These are phyloP conservation scores for Dioscorea cayenensis DNA, from an alignment of 116 monocot genomes.

Conservation along the genomic window DNA sequence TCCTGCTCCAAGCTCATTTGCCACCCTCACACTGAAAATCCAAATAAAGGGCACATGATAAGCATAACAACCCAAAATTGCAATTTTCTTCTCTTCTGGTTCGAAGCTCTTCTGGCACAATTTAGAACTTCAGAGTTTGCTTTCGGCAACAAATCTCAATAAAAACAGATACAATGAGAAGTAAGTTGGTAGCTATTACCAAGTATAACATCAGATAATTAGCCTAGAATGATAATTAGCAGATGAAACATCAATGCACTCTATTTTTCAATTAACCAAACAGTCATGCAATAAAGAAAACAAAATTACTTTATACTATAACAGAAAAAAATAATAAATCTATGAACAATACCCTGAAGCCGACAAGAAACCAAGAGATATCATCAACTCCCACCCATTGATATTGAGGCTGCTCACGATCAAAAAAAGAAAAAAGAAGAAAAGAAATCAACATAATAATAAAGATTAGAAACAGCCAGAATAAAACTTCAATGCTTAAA, in stretches of 20 bases:
- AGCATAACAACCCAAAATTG: too few species aligned
- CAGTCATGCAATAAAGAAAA: neutral
- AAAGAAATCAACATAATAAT: neutral
- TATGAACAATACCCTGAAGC: constrained; percentile 44
- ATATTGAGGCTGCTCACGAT: constrained; percentile 45
- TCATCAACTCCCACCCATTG: constrained; percentile 80
- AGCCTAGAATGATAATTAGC: too few species aligned
- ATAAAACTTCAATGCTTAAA: neutral
- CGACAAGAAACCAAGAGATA: constrained; percentile 62
- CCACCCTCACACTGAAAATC: constrained; percentile 52
- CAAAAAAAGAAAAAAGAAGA: neutral
- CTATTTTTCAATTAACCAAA: too few species aligned
- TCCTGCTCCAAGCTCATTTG: constrained; percentile 86
- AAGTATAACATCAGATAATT: too few species aligned
- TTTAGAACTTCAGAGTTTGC: too few species aligned
- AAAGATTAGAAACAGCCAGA: neutral
- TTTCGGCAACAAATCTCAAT: too few species aligned
- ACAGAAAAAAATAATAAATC: neutral
- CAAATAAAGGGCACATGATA: neutral
- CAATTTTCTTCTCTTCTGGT: too few species aligned
- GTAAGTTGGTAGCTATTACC: too few species aligned
- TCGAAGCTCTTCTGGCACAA: too few species aligned
- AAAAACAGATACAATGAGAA: too few species aligned
- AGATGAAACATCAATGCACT: too few species aligned
- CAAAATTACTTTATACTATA: neutral